Conservation (phyloP, 192 early-diverging fungal genomes). For the Rhizophagus sp. region DNA sequence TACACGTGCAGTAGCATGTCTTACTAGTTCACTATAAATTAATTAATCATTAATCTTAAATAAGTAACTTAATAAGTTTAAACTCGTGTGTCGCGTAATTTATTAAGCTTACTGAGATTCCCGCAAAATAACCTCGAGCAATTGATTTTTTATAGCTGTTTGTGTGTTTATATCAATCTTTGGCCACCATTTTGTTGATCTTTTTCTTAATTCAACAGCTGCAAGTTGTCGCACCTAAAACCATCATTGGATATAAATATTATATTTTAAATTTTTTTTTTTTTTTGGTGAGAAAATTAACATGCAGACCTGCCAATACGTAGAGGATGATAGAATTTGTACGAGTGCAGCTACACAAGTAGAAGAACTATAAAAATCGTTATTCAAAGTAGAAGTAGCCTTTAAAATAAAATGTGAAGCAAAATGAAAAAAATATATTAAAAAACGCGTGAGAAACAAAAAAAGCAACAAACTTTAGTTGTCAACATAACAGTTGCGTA, state of each 20-base stretch:
- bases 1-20: conserved; percentile 83
- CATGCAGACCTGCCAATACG: conserved; percentile 52
- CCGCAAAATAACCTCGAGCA: conserved; percentile 71
- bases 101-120: conserved; percentile 65
- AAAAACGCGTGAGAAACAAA: background rate
- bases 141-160: conserved; percentile 61
- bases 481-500: background rate
- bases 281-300: background rate
- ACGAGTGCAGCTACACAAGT: conserved; percentile 82
- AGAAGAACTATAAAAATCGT: conserved; percentile 68
- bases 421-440: background rate
- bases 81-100: background rate
- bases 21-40: conserved; percentile 57
- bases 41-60: background rate
- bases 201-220: conserved; percentile 88
- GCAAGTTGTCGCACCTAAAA: conserved; percentile 76
- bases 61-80: background rate
- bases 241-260: background rate
- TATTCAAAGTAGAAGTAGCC: conserved; percentile 74
- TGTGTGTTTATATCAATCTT: conserved; percentile 57
- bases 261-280: too few relatives aligned
- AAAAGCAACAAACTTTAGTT: background rate
- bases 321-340: conserved; percentile 65
- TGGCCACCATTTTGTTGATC: conserved; percentile 76
- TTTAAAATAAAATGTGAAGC: conserved; percentile 21